Percentiles rank a stretch among this genome's conserved stretches.
phyloP scores from a whole-genome alignment of 208 protist species.

The Leishmania guyanensis region DNA sequence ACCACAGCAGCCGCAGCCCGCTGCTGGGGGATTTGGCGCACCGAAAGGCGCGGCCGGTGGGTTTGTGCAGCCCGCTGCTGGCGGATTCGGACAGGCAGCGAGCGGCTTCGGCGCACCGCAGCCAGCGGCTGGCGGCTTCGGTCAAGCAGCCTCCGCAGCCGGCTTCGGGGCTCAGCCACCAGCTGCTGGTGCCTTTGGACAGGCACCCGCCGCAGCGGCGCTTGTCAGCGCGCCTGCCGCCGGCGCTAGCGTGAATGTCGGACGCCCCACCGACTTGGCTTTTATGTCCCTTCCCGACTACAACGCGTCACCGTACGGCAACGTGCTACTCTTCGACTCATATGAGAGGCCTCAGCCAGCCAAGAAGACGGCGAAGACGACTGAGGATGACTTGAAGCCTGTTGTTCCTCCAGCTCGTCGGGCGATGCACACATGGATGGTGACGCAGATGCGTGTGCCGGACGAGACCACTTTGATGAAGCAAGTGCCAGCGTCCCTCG shows the following conservation, averaged over 20 bases:
- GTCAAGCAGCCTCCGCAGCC: slow-evolving; percentile 23
- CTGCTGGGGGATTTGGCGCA: slow-evolving; percentile 30
- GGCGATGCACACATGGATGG: slow-evolving; percentile 31
- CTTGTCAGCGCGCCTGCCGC: slow-evolving; percentile 3
- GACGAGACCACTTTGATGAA: slow-evolving; percentile 30
- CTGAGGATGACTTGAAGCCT: slow-evolving; percentile 21
- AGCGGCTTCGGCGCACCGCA: slow-evolving; percentile 23
- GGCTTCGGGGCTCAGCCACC: slow-evolving; percentile 13
- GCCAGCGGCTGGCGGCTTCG: slow-evolving; percentile 41
- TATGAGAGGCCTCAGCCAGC: slow-evolving; percentile 54
- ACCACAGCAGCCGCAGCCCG: slow-evolving; percentile 7
- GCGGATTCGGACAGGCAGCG: slow-evolving; percentile 36
- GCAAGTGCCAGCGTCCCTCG: slow-evolving; percentile 47
- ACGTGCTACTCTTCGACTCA: slow-evolving; percentile 71
- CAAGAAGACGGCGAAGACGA: slow-evolving; percentile 19
- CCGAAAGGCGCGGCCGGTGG: slow-evolving; percentile 16
- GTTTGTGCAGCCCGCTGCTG: slow-evolving; percentile 13
- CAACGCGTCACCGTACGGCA: slow-evolving; percentile 74
- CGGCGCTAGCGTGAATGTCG: slow-evolving; percentile 19
- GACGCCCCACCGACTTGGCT: slow-evolving; percentile 39
- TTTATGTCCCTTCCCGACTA: slow-evolving; percentile 85
- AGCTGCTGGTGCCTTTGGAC: slow-evolving; percentile 23
- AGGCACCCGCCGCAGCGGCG: slow-evolving; percentile 13
- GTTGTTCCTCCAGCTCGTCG: slow-evolving; percentile 30
- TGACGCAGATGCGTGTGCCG: slow-evolving; percentile 29